Base-by-base conservation (phyloP, 345 rosid species). In the Fremontodendron californicum region DNA sequence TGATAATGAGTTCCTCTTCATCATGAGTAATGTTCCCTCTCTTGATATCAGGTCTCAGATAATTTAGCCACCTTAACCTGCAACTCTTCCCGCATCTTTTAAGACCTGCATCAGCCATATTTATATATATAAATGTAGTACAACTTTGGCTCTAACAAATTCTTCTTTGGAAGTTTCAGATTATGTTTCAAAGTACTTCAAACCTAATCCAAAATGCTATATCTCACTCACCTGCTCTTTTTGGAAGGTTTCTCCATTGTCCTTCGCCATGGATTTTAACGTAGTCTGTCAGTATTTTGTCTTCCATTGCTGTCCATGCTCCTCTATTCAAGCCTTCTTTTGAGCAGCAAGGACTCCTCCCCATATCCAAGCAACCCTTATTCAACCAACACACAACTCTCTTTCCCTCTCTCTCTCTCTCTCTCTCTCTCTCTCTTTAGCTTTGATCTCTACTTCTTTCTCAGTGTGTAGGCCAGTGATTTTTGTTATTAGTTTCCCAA, bases 61-160 rank as follows among this genome's bases (percentile, higher is more conserved):
- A 88, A 49, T 88, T 88, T 42, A 88, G 42, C 91, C 91, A 88
- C 58, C 91, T 80, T 46, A 88, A 55, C 68, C 89, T 83, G 78
- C 91, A 88, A 71, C 91, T 86, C 81, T 88, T 88, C 69, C 91
- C 91, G 70, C 87, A 82, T 64, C 90, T 81, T 54, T 80, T 80
- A 12, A 87, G 79, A 65, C 83, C 82, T 84, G 78, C 75, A 54
- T 29, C n/a, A 51, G 2, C 65, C 15, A 19, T 7, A 70, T 1
- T 33, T 0, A 46, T 18, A 19, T n/a, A n/a, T n/a, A n/a, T n/a
- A n/a, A n/a, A n/a, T n/a, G n/a, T 19, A 19, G 9, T 27, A 54
- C 2, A 21, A 52, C 25, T 52, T n/a, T 48, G 2, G n/a, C 31
- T 13, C 10, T 39, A 21, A 46, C 9, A 68, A 39, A 40, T 18